Evolutionary conservation across 108 stramenopile genomes (phyloP).

Genomic region (Fistulifera solaris): DNA sequence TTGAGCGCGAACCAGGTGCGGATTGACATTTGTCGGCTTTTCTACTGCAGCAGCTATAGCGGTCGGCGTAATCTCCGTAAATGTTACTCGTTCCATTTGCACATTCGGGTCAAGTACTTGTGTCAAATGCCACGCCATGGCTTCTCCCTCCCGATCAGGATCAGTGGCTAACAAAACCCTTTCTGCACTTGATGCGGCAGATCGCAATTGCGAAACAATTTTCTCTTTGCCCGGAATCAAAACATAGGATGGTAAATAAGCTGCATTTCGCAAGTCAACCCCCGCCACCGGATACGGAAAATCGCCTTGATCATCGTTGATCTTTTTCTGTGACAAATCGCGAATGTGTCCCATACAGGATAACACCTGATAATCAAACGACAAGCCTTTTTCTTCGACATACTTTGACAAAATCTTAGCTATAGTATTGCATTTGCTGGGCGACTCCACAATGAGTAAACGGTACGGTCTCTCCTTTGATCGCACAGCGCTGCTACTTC

Average conservation of each 20-base stretch:
- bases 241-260: conserved; percentile 51
- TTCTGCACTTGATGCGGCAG: conserved; percentile 16
- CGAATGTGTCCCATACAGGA: conserved; percentile 43
- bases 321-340: conserved; percentile 23
- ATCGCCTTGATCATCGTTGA: conserved; percentile 1
- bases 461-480: conserved; percentile 23
- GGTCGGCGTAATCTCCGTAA: conserved; percentile 69
- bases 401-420: conserved; percentile 32
- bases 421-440: conserved; percentile 49
- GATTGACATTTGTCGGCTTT: conserved; percentile 20
- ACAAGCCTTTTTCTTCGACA: conserved; percentile 25
- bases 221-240: conserved; percentile 34
- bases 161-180: conserved; percentile 70
- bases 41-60: conserved; percentile 35
- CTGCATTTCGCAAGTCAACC: conserved; percentile 37
- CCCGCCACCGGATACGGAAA: conserved; percentile 27
- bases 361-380: conserved; percentile 30
- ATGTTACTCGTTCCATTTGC: conserved; percentile 37
- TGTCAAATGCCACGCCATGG: conserved; percentile 80
- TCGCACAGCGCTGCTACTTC: background rate
- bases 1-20: conserved; percentile 58
- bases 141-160: conserved; percentile 85
- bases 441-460: conserved; percentile 48
- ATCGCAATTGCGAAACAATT: conserved; percentile 19
- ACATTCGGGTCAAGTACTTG: conserved; percentile 21